phyloP scores from a whole-genome alignment of 2,329 filamentous ascomycete genomes.

The Aaosphaeria pasadenensis region DNA sequence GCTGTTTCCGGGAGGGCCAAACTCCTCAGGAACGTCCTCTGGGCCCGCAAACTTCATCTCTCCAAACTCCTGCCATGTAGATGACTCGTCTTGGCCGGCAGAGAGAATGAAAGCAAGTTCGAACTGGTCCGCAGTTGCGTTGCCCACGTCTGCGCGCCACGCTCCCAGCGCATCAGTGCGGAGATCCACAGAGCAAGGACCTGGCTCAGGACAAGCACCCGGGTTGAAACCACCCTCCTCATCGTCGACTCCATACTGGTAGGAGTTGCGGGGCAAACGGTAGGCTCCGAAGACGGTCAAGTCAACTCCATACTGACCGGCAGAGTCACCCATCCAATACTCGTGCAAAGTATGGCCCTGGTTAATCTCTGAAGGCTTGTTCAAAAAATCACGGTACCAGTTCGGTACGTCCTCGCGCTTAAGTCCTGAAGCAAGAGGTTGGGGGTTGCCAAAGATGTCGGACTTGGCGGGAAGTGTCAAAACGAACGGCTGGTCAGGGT shows the following conservation, averaged over 20 bases:
- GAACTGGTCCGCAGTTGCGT: slow-evolving; percentile 46
- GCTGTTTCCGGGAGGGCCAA: slow-evolving; percentile 48
- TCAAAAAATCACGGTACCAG: slow-evolving; percentile 53
- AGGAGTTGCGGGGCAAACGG: slow-evolving; percentile 46
- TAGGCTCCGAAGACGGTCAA: slow-evolving; percentile 54
- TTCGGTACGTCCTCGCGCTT: slow-evolving; percentile 47
- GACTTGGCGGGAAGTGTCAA: slow-evolving; percentile 47
- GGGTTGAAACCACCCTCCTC: slow-evolving; percentile 45
- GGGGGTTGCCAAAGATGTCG: slow-evolving; percentile 52
- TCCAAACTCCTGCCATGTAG: slow-evolving; percentile 57
- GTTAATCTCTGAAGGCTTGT: slow-evolving; percentile 50
- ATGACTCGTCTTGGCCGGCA: slow-evolving; percentile 55
- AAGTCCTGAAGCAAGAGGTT: slow-evolving; percentile 42
- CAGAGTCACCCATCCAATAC: slow-evolving; percentile 58
- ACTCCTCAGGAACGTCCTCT: slow-evolving; percentile 49
- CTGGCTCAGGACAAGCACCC: slow-evolving; percentile 44
- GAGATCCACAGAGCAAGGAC: slow-evolving; percentile 47
- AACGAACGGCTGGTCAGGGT: slow-evolving; percentile 49
- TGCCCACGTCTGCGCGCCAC: slow-evolving; percentile 53
- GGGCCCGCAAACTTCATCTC: slow-evolving; percentile 51
- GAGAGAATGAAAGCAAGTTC: slow-evolving; percentile 56
- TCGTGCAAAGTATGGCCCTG: slow-evolving; percentile 54
- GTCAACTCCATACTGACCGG: slow-evolving; percentile 52
- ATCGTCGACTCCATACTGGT: slow-evolving; percentile 52
- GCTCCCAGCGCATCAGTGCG: slow-evolving; percentile 49